These are phyloP conservation scores for Xylaria sp. DNA, from an alignment of 2,329 filamentous ascomycete genomes.

Conservation along the genomic window DNA sequence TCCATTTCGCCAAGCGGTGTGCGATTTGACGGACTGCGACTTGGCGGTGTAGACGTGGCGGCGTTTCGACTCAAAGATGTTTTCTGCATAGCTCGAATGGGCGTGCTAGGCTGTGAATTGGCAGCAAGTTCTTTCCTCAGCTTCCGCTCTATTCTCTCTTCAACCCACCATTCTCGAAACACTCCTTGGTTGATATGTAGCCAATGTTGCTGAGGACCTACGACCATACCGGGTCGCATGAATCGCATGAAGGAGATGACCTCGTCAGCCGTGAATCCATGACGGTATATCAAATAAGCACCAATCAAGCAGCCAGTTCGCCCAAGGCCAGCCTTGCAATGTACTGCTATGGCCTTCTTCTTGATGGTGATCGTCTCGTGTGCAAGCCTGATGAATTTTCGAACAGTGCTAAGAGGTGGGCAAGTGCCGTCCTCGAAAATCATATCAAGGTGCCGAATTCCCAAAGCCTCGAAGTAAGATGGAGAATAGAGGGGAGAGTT, in stretches of 20 bases:
- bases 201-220: constrained; percentile 98
- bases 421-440: constrained; percentile 99
- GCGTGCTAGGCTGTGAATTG: constrained; percentile 65
- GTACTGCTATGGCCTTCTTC: constrained; percentile 93
- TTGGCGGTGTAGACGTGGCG: constrained; percentile 85
- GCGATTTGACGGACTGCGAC: constrained; percentile 77
- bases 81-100: constrained; percentile 70
- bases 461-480: constrained; percentile 95
- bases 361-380: constrained; percentile 93
- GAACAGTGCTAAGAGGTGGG: constrained; percentile 86
- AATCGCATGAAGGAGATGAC: constrained; percentile 99
- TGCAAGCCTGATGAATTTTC: constrained; percentile 92
- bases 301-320: constrained; percentile 96
- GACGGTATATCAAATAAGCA: constrained; percentile 95
- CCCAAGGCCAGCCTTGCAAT: constrained; percentile 97
- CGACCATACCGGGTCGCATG: constrained; percentile 98
- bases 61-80: constrained; percentile 66
- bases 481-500: constrained; percentile 97
- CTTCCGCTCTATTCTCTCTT: constrained; percentile 81
- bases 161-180: constrained; percentile 99
- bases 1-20: constrained; percentile 95
- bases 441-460: constrained; percentile 97
- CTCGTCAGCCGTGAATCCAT: constrained; percentile 97
- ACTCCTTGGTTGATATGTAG: constrained; percentile 95
- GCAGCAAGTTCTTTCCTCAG: constrained; percentile 68